phyloP scores from a whole-genome alignment of 768 basidiomycete species.

The Suillus clintonianus region DNA sequence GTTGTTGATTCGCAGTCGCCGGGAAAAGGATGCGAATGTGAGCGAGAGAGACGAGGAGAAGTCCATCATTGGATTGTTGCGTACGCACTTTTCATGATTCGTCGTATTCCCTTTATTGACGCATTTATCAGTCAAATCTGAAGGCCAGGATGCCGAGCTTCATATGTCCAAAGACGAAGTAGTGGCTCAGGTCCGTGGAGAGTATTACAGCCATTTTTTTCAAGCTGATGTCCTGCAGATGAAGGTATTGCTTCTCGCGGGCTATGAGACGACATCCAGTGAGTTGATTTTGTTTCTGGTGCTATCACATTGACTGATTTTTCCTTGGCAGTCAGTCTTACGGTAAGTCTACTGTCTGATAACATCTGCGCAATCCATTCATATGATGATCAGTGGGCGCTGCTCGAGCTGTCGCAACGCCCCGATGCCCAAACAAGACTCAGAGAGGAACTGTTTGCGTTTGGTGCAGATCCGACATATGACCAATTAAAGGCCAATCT shows the following conservation, averaged over 20 bases:
- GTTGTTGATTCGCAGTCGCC: conserved; percentile 38
- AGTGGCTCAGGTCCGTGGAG: conserved; percentile 17
- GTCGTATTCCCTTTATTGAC: neutral
- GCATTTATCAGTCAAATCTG: conserved; percentile 36
- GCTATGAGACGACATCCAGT: conserved; percentile 25
- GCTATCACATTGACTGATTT: neutral
- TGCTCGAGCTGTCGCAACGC: conserved; percentile 54
- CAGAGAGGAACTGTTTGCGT: conserved; percentile 48
- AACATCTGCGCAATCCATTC: neutral
- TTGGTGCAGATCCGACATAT: conserved; percentile 50
- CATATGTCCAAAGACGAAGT: conserved; percentile 30
- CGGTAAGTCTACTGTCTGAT: neutral
- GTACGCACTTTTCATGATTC: conserved; percentile 22
- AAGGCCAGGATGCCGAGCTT: conserved; percentile 23
- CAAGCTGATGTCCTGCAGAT: conserved; percentile 7
- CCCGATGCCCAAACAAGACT: conserved; percentile 49
- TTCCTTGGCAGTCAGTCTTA: conserved; percentile 15
- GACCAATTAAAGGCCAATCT: conserved; percentile 51
- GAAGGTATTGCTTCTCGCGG: conserved; percentile 17
- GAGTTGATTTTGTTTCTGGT: neutral
- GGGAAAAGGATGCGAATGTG: conserved; percentile 29
- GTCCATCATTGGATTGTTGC: conserved; percentile 27
- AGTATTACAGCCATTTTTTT: neutral
- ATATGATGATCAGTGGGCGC: conserved; percentile 44
- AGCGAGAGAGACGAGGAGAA: conserved; percentile 22